Evolutionary conservation across 2,329 filamentous ascomycete genomes (phyloP).

Genomic region (Aspergillus pseudotamarii): DNA sequence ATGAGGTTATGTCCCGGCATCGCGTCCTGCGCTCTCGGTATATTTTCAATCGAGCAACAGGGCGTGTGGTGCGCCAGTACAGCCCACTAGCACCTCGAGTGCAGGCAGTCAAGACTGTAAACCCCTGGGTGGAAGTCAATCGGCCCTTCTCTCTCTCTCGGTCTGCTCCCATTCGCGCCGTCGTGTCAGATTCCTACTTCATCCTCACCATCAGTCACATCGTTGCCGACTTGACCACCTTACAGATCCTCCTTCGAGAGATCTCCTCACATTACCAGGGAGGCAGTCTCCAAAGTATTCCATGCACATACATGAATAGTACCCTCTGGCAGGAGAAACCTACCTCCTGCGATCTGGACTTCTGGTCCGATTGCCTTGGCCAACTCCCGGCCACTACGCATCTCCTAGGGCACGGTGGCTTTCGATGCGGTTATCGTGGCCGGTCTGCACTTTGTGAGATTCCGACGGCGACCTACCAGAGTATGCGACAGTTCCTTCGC

Average conservation of each 20-base stretch:
- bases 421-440: no score
- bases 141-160: constrained; percentile 3
- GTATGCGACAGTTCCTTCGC: no score
- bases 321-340: not conserved
- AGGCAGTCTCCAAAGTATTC: not conserved
- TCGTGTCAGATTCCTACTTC: not conserved
- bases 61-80: no score
- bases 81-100: no score
- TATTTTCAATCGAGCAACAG: not conserved
- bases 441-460: no score
- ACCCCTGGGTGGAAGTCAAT: constrained; percentile 3
- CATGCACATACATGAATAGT: not conserved
- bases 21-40: constrained; percentile 7
- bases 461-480: no score
- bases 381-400: no score
- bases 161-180: not conserved
- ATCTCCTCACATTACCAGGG: not conserved
- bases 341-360: not conserved
- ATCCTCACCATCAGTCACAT: constrained; percentile 6
- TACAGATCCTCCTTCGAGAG: not conserved
- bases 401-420: no score
- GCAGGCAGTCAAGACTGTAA: not conserved
- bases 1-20: constrained; percentile 8
- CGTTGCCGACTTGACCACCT: constrained; percentile 3
- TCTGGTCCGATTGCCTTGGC: not conserved